Base-by-base conservation (phyloP, 805 yeast genomes). In the Candida boleticola region DNA sequence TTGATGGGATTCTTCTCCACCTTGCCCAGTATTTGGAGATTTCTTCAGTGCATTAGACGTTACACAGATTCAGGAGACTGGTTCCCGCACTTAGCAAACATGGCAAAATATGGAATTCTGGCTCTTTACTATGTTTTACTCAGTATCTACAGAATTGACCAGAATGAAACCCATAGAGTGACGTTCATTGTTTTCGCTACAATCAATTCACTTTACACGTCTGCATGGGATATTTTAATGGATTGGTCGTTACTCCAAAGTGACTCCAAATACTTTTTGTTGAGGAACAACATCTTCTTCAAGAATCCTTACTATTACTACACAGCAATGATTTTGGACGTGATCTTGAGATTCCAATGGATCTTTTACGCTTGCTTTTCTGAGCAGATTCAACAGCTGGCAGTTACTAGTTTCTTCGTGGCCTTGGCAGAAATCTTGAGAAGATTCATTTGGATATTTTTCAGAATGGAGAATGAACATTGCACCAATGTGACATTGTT, bases 401-500 rank as follows among this genome's bases (percentile, higher is more conserved):
- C 96, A 0, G 77, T 79, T 18, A 84, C 96, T 1, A 83, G 96
- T 58, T 90, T 92, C 57, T 72, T 79, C 39, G 79, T 93, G 37
- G 96, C 95, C 0, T 50, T 86, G 22, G 88, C 93, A 0, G 99
- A 93, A 61, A 63, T 89, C 3, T 26, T 85, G 2, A 76, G 99
- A 58, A 74, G 99, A 57, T 85, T 88, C 51, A 67, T 92, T 11
- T 93, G 99, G 99, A 73, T 89, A 5, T 77, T 86, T 37, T 84
- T 93, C 69, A 82, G 99, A 66, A 85, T 93, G 76, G 99, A 93
- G 53, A 93, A 93, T 63, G 98, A 93, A 62, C 99, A 93, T 61
- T 83, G 90, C 36, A 82, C 97, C 0, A 92, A 92, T 58, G 96
- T 89, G 9, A 81, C 80, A 42, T 66, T 89, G 34, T 86, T 83